phyloP scores from a whole-genome alignment of 306 rosid species.

The Trifolium dubium region DNA sequence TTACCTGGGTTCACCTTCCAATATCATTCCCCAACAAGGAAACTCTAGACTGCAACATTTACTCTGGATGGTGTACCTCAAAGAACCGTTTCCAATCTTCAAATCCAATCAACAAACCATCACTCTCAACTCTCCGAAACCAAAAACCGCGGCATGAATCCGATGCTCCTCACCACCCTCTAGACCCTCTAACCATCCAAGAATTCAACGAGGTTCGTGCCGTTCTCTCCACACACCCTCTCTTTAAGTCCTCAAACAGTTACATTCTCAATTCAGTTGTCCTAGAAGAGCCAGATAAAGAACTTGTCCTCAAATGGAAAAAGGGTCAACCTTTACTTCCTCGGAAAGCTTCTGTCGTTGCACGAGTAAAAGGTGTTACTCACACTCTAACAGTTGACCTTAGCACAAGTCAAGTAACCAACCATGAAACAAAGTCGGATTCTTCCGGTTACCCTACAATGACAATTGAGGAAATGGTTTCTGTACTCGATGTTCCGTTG shows the following conservation, averaged over 20 bases:
- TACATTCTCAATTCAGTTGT: conserved; percentile 59
- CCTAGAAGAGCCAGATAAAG: conserved; percentile 75
- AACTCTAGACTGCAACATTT: conserved; percentile 54
- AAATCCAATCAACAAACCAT: conserved; percentile 32
- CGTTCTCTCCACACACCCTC: conserved; percentile 59
- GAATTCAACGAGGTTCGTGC: conserved; percentile 60
- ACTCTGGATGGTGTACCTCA: conserved; percentile 64
- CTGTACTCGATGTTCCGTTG: conserved; percentile 53
- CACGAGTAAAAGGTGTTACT: conserved; percentile 46
- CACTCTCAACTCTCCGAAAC: conserved; percentile 36
- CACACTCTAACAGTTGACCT: conserved; percentile 61
- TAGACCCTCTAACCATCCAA: conserved; percentile 76
- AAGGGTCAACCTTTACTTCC: conserved; percentile 56
- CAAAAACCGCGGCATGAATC: conserved; percentile 37
- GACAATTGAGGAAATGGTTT: conserved; percentile 69
- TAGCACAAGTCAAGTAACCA: conserved; percentile 40
- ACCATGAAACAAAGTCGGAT: conserved; percentile 20
- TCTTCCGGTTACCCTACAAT: conserved; percentile 68
- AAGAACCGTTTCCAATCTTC: conserved; percentile 54
- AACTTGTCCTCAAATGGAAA: conserved; percentile 59
- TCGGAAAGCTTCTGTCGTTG: conserved; percentile 63
- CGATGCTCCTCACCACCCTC: conserved; percentile 78
- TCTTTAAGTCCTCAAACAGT: conserved; percentile 46
- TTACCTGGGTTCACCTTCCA: conserved; percentile 65
- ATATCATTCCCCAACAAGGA: conserved; percentile 40